phyloP scores from a whole-genome alignment of 768 basidiomycete genomes.

The Amanita polypyramis region DNA sequence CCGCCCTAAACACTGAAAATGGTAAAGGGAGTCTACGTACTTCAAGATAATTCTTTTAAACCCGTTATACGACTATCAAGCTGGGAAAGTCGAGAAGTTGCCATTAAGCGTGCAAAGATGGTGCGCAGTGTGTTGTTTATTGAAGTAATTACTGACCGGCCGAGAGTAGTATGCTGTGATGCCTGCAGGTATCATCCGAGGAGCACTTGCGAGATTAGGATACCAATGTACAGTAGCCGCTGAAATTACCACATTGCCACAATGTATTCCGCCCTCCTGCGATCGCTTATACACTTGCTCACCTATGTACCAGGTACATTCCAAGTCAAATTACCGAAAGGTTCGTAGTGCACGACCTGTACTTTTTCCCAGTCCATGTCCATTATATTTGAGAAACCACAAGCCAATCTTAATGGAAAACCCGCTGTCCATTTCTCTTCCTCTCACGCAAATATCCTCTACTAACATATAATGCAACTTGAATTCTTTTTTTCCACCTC shows the following conservation, averaged over 20 bases:
- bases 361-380: background rate
- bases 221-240: constrained; percentile 64
- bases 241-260: constrained; percentile 74
- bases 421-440: too few relatives aligned
- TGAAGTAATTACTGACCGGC: background rate
- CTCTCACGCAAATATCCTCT: too few relatives aligned
- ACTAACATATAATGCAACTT: too few relatives aligned
- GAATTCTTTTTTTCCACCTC: too few relatives aligned
- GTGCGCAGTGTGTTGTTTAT: constrained; percentile 24
- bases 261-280: constrained; percentile 43
- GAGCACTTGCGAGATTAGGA: constrained; percentile 71
- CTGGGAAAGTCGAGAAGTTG: constrained; percentile 66
- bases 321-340: constrained; percentile 6
- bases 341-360: background rate
- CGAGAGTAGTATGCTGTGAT: constrained; percentile 62
- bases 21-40: constrained; percentile 77
- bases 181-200: constrained; percentile 76
- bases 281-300: constrained; percentile 13
- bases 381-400: background rate
- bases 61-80: constrained; percentile 76
- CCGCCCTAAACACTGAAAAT: background rate
- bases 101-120: constrained; percentile 57
- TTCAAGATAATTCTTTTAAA: constrained; percentile 88
- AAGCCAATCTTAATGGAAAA: too few relatives aligned
- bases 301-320: background rate